Conservation (phyloP, 2,329 filamentous ascomycete genomes). For the Alternaria sp. region DNA sequence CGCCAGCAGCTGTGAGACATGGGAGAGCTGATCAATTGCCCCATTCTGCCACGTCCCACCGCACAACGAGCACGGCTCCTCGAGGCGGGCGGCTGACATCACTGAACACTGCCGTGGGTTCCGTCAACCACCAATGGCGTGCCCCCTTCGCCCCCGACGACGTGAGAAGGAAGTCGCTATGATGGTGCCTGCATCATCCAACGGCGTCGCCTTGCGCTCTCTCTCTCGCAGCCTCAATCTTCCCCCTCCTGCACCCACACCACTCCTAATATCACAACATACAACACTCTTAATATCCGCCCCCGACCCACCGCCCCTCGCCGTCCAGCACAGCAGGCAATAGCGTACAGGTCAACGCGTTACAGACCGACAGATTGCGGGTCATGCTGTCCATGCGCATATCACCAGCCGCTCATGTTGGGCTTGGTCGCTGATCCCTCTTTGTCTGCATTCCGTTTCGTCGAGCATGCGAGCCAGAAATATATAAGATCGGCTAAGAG, state of each 20-base stretch:
- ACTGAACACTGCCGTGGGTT: slow-evolving; percentile 10
- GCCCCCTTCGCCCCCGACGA: background rate
- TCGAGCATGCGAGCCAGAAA: slow-evolving; percentile 20
- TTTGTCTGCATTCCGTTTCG: slow-evolving; percentile 20
- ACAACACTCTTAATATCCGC: background rate
- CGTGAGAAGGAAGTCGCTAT: background rate
- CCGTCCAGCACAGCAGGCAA: slow-evolving; percentile 2
- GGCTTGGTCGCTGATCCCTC: slow-evolving; percentile 33
- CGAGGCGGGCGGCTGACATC: slow-evolving; percentile 12
- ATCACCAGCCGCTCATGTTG: slow-evolving; percentile 22
- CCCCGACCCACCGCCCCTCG: background rate
- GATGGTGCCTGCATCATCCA: slow-evolving; percentile 1
- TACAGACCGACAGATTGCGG: slow-evolving; percentile 14
- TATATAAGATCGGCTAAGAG: slow-evolving; percentile 37
- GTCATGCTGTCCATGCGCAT: slow-evolving; percentile 25
- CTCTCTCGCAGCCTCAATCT: background rate
- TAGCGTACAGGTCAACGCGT: slow-evolving; percentile 6
- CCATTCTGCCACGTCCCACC: slow-evolving; percentile 3
- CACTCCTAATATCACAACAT: background rate
- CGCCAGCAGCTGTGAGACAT: slow-evolving; percentile 8
- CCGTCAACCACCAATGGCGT: slow-evolving; percentile 11
- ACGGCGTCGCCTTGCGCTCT: background rate
- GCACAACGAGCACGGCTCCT: slow-evolving; percentile 6
- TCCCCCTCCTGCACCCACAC: background rate
- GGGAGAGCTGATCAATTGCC: slow-evolving; percentile 13